Conservation (phyloP, 495 filamentous ascomycete species). For the Hypoxylon trugodes region DNA sequence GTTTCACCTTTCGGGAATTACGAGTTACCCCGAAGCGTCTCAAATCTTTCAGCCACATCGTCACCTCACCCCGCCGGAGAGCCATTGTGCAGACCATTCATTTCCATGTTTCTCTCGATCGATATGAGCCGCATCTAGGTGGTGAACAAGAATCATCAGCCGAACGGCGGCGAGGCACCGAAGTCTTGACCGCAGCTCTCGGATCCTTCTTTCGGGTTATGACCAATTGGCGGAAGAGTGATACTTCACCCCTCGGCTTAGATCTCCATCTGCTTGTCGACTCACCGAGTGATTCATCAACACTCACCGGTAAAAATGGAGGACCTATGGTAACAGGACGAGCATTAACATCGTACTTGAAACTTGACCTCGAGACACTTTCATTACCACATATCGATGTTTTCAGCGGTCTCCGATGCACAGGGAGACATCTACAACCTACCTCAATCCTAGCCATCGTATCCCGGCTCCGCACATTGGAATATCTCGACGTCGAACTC, state of each 20-base stretch:
- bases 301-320: constrained; percentile 6
- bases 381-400: constrained; percentile 31
- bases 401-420: constrained; percentile 32
- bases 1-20: constrained; percentile 25
- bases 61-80: constrained; percentile 27
- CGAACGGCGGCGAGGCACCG: constrained; percentile 27
- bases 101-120: constrained; percentile 34
- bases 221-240: constrained; percentile 24
- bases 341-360: constrained; percentile 23
- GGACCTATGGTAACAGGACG: constrained; percentile 16
- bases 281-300: constrained; percentile 30
- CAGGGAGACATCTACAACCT: constrained; percentile 32
- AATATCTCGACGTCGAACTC: constrained; percentile 31
- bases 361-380: constrained; percentile 22
- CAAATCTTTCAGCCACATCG: constrained; percentile 18
- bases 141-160: constrained; percentile 25
- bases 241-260: constrained; percentile 29
- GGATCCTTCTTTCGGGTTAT: constrained; percentile 22
- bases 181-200: constrained; percentile 23
- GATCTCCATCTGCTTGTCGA: constrained; percentile 30
- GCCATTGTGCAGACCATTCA: constrained; percentile 28
- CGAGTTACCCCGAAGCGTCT: constrained; percentile 29
- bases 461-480: constrained; percentile 24
- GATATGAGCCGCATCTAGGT: constrained; percentile 19
- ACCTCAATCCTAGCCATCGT: constrained; percentile 27